Evolutionary conservation across 768 basidiomycete genomes (phyloP).

Genomic region (Amanita polypyramis): DNA sequence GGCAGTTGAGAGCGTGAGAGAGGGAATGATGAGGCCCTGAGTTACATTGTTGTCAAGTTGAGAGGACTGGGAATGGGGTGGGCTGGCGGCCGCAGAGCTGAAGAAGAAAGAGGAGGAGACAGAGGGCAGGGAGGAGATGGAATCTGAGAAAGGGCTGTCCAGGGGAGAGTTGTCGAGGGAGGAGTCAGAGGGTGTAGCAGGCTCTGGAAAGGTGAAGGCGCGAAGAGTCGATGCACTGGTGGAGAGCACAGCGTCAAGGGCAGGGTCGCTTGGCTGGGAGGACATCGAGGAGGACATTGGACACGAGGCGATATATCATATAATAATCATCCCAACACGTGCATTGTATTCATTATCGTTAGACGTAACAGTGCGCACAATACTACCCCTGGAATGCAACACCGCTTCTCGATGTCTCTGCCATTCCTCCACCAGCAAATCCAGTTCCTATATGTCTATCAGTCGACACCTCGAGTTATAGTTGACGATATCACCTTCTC

Average conservation of each 20-base stretch:
- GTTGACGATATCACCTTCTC: conserved; percentile 57
- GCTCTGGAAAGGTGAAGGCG: neutral
- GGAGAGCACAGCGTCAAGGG: neutral
- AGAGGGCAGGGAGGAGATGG: conserved; percentile 61
- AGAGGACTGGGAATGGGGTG: conserved; percentile 29
- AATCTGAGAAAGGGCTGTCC: conserved; percentile 50
- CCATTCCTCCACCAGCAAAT: conserved; percentile 88
- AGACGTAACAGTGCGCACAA: too few species aligned
- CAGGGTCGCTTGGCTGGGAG: neutral
- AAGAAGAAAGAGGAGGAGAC: conserved; percentile 72
- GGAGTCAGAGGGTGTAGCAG: neutral
- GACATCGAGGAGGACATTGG: neutral
- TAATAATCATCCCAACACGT: too few species aligned
- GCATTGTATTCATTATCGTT: too few species aligned
- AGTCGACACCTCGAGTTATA: neutral
- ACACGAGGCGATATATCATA: too few species aligned
- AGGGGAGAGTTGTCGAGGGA: conserved; percentile 31
- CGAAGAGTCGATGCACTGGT: neutral
- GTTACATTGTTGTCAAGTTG: conserved; percentile 23
- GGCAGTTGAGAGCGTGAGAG: conserved; percentile 49
- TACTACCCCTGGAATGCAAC: conserved; percentile 79
- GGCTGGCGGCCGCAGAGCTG: conserved; percentile 62
- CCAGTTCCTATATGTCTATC: conserved; percentile 62
- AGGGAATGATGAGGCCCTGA: conserved; percentile 60
- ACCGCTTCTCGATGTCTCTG: conserved; percentile 75